Conservation (phyloP, 2,329 filamentous ascomycete genomes). For the Phaeoacremonium minimum region DNA sequence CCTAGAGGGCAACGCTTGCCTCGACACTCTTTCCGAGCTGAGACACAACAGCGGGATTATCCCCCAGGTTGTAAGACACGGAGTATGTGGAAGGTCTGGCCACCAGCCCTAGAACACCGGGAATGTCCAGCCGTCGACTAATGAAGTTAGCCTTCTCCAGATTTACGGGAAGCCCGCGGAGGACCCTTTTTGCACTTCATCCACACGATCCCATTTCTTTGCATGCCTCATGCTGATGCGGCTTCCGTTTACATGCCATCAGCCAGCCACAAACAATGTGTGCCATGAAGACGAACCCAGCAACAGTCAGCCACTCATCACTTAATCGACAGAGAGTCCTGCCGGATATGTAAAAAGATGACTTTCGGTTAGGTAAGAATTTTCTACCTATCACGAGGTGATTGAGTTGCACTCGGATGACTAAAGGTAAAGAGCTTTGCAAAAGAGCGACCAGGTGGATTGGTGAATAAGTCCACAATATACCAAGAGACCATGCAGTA, state of each 20-base stretch:
- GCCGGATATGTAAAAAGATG: no score
- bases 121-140: not conserved
- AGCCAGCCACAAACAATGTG: not conserved
- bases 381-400: no score
- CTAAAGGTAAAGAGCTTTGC: no score
- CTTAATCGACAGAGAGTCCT: no score
- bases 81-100: not conserved
- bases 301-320: no score
- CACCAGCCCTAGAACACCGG: not conserved
- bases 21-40: not conserved
- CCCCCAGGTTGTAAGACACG: not conserved
- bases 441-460: no score
- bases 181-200: not conserved
- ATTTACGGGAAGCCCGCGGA: not conserved
- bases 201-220: not conserved
- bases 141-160: not conserved
- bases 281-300: no score
- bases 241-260: not conserved
- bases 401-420: no score
- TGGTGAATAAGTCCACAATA: no score
- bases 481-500: no score
- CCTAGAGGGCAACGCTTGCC: no score
- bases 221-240: not conserved
- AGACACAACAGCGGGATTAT: not conserved
- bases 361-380: no score